Percentiles rank a stretch among this genome's conserved stretches.
These are phyloP conservation scores for Ophiostoma tasmaniense DNA, from an alignment of 2,329 filamentous ascomycete genomes.

Conservation along the genomic window DNA sequence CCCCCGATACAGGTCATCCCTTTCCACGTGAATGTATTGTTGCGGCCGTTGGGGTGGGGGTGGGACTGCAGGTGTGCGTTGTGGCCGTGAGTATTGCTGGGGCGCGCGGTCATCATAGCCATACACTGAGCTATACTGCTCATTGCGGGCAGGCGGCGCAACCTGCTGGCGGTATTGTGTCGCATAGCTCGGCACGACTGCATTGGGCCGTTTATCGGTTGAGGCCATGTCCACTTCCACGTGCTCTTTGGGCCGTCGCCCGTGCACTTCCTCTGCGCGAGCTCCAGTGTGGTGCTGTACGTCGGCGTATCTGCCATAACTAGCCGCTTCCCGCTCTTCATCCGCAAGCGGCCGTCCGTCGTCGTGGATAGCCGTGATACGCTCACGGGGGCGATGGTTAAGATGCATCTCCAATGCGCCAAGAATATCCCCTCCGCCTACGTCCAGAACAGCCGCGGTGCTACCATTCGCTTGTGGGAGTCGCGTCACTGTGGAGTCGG, in stretches of 20 bases:
- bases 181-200: not conserved
- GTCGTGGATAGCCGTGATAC: not conserved
- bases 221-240: not conserved
- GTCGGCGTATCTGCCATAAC: not conserved
- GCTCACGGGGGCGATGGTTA: not conserved
- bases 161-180: not conserved
- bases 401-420: not conserved
- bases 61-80: not conserved
- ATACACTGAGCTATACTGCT: not conserved
- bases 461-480: not conserved
- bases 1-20: not conserved
- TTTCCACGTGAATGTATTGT: not conserved
- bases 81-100: not conserved
- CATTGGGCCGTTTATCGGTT: not conserved
- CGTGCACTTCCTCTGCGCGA: not conserved
- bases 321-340: not conserved
- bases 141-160: not conserved
- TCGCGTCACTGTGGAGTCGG: not conserved
- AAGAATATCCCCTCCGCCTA: not conserved
- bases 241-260: not conserved
- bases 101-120: not conserved
- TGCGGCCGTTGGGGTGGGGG: not conserved
- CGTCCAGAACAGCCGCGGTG: not conserved
- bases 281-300: not conserved
- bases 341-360: not conserved